A percentile compares a stretch with the other conserved stretches of the same genome.
Conservation (phyloP, 305 asterid genomes). For the Fraxinus ornus region DNA sequence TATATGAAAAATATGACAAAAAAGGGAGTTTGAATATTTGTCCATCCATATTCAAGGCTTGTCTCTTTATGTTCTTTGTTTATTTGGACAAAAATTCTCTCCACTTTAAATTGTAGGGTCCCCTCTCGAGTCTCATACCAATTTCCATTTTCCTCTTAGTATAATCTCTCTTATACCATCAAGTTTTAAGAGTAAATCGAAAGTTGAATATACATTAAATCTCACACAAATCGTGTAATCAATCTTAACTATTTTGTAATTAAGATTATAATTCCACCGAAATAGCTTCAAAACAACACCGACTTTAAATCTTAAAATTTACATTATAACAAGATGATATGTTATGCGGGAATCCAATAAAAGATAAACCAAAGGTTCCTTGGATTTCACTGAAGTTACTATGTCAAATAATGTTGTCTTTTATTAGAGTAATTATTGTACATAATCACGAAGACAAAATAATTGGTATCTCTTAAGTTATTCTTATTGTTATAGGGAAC, state of each 20-base stretch:
- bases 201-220: not conserved
- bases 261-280: not conserved
- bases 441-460: not conserved
- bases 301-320: not conserved
- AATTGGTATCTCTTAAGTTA: not conserved
- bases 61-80: not conserved
- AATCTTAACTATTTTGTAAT: not conserved
- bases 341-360: not conserved
- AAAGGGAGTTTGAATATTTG: not conserved
- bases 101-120: slow-evolving; percentile 1
- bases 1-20: not conserved
- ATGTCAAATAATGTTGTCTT: slow-evolving; percentile 3
- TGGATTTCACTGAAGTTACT: not conserved
- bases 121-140: not conserved
- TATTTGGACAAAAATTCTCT: not conserved
- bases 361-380: not conserved
- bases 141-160: not conserved
- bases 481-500: not conserved
- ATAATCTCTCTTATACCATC: not conserved
- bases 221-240: not conserved
- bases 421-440: not conserved
- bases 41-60: not conserved
- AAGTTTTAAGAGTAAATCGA: not conserved
- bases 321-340: not conserved
- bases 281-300: not conserved